Conservation (phyloP, 2,329 filamentous ascomycete genomes). For the Fonsecaea multimorphosa region DNA sequence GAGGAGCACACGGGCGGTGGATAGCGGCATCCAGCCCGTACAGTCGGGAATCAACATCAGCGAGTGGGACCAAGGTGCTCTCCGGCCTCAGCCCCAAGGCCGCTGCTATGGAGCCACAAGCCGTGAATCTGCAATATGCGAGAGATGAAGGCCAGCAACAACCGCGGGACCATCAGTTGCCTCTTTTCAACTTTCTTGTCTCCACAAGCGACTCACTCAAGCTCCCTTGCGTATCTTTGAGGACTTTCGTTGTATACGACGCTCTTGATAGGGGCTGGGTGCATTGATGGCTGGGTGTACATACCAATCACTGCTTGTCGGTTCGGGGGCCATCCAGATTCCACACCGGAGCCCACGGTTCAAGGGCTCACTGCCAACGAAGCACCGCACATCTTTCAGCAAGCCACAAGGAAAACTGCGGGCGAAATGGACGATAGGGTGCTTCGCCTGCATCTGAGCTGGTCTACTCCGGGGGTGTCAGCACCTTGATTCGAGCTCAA, state of each 20-base stretch:
- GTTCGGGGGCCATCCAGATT: background rate
- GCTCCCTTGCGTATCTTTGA: background rate
- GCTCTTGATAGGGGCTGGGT: background rate
- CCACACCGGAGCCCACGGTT: background rate
- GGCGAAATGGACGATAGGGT: background rate
- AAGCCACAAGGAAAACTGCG: conserved; percentile 2
- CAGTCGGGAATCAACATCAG: background rate
- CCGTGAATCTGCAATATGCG: background rate
- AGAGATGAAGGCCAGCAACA: background rate
- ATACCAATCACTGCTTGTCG: background rate
- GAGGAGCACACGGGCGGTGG: background rate
- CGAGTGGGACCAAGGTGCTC: background rate
- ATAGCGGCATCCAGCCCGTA: background rate
- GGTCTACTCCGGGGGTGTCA: background rate
- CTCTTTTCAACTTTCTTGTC: background rate
- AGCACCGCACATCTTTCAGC: background rate
- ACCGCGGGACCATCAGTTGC: background rate
- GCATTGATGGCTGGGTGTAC: background rate
- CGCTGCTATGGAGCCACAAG: background rate
- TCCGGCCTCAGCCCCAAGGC: background rate
- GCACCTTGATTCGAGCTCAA: conserved; percentile 2
- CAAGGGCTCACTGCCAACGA: background rate
- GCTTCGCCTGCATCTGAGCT: background rate
- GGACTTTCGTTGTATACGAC: background rate
- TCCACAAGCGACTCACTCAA: background rate